Evolutionary conservation across 2,329 filamentous ascomycete genomes (phyloP).

Genomic region (Beauveria caledonica): DNA sequence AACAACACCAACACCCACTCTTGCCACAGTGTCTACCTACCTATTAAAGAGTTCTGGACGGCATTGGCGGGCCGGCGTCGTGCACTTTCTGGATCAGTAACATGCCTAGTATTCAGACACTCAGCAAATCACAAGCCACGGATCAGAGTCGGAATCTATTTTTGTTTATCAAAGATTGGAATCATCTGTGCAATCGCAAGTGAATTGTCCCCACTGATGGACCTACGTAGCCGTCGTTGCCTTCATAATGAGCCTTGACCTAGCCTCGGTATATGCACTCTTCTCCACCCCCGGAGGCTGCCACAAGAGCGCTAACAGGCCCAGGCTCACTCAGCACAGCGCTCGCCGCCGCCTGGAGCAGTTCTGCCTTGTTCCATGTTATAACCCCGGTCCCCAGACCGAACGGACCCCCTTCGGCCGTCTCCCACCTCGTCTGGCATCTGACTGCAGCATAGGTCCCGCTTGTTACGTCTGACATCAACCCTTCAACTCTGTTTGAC

Average conservation of each 20-base stretch:
- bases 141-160: background rate
- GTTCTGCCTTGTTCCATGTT: background rate
- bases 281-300: slow-evolving; percentile 7
- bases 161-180: background rate
- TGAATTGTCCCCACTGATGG: background rate
- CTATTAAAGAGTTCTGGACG: background rate
- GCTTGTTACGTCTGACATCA: slow-evolving; percentile 4
- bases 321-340: background rate
- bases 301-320: background rate
- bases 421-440: background rate
- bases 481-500: background rate
- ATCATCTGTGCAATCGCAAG: too few species aligned
- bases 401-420: background rate
- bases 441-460: background rate
- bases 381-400: background rate
- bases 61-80: slow-evolving; percentile 6
- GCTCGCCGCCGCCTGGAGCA: background rate
- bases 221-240: background rate
- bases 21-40: too few species aligned
- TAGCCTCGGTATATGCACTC: slow-evolving; percentile 6
- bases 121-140: background rate
- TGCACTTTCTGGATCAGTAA: background rate
- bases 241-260: background rate
- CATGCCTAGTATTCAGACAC: background rate
- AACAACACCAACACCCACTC: background rate